phyloP scores from a whole-genome alignment of 1,139 yeast species.

The Magnusiomyces ingens region DNA sequence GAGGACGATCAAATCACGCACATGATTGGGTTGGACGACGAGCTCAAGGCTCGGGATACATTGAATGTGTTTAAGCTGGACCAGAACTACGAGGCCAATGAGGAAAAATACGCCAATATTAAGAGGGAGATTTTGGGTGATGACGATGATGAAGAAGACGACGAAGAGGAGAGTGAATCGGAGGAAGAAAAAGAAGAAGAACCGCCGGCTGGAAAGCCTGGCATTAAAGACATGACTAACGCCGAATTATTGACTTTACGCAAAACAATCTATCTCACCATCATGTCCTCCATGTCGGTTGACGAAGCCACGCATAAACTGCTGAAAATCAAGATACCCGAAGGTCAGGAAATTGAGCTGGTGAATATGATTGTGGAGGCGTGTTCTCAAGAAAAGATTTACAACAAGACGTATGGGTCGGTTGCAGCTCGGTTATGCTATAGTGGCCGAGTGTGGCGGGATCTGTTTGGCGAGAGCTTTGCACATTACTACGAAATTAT shows the following conservation, averaged over 20 bases:
- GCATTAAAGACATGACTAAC: constrained; percentile 63
- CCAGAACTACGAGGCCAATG: constrained; percentile 45
- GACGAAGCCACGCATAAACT: constrained; percentile 92
- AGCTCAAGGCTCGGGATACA: constrained; percentile 41
- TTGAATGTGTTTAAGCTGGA: constrained; percentile 51
- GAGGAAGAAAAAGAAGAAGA: constrained; percentile 20
- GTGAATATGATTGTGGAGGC: constrained; percentile 76
- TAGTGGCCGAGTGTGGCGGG: constrained; percentile 49
- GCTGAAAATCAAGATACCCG: constrained; percentile 36
- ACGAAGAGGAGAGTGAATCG: constrained; percentile 21
- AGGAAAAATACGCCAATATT: constrained; percentile 38
- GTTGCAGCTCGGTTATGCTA: constrained; percentile 63
- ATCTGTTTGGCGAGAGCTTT: constrained; percentile 49
- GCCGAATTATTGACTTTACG: constrained; percentile 55
- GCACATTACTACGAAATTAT: constrained; percentile 48
- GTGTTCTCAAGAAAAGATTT: constrained; percentile 82
- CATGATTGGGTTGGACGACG: constrained; percentile 45
- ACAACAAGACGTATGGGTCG: constrained; percentile 78
- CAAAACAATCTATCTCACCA: constrained; percentile 68
- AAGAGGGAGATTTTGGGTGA: constrained; percentile 43
- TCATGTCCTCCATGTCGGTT: constrained; percentile 89
- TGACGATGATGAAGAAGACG: constrained; percentile 31
- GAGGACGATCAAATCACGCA: constrained; percentile 60
- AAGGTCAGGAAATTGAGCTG: constrained; percentile 37
- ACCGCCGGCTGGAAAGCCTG: constrained; percentile 23